Percentiles rank a stretch among this genome's conserved stretches.
These are phyloP conservation scores for Fusarium siculi DNA, from an alignment of 2,329 filamentous ascomycete species.

Conservation along the genomic window DNA sequence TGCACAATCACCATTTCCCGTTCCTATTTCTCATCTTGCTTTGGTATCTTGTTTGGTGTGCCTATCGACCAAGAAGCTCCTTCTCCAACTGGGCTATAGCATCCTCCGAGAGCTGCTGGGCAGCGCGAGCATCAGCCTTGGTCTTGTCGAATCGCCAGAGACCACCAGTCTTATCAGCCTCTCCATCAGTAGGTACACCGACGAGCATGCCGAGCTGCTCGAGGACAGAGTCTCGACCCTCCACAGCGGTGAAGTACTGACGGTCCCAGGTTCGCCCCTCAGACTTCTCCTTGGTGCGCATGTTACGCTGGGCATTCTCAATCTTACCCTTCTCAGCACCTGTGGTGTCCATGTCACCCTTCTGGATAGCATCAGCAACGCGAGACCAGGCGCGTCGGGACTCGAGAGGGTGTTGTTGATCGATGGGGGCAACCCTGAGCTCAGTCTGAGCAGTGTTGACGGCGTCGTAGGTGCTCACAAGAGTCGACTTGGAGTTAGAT, in stretches of 20 bases:
- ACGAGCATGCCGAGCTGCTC: conserved; percentile 56
- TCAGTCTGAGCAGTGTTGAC: conserved; percentile 68
- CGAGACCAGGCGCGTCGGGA: conserved; percentile 88
- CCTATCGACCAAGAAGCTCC: conserved; percentile 55
- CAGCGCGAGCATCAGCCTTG: conserved; percentile 53
- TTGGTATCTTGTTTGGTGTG: conserved; percentile 7
- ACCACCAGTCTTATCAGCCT: conserved; percentile 69
- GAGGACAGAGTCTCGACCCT: conserved; percentile 59
- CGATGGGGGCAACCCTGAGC: conserved; percentile 76
- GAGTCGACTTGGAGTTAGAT: conserved; percentile 58
- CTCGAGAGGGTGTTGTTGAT: conserved; percentile 87
- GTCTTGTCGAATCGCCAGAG: conserved; percentile 68
- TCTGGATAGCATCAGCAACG: conserved; percentile 82
- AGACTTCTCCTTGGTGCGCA: conserved; percentile 77
- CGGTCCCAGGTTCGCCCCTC: conserved; percentile 83
- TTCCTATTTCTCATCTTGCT: neutral
- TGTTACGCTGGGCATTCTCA: conserved; percentile 84
- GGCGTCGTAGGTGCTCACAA: conserved; percentile 71
- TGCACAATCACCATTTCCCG: neutral
- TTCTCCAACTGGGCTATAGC: conserved; percentile 58
- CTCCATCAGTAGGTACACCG: conserved; percentile 62
- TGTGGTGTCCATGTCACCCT: conserved; percentile 85
- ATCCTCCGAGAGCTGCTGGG: conserved; percentile 52
- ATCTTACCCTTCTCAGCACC: conserved; percentile 86
- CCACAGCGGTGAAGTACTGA: conserved; percentile 76